Percentiles rank a stretch among this genome's conserved stretches.
phyloP scores from a whole-genome alignment of 2,329 filamentous ascomycete species.

The Capronia epimyces region DNA sequence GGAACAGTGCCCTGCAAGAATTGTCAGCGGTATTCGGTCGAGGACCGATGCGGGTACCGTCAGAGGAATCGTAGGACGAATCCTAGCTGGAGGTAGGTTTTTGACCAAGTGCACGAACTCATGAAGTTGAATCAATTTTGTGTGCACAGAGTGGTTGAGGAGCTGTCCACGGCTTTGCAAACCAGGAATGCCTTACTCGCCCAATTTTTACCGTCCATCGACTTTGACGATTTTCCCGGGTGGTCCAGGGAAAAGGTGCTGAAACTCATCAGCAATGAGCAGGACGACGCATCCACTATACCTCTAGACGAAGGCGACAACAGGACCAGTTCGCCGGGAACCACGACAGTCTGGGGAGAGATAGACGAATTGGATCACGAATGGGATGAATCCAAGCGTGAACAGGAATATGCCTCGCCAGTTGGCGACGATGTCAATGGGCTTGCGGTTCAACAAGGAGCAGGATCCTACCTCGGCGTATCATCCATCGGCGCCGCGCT shows the following conservation, averaged over 20 bases:
- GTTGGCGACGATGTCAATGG: too few species aligned
- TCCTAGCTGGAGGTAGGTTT: constrained; percentile 7
- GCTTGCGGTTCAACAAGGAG: too few species aligned
- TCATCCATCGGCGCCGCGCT: background rate
- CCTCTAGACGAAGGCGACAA: background rate
- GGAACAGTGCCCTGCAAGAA: constrained; percentile 8
- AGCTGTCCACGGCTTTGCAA: too few species aligned
- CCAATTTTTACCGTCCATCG: too few species aligned
- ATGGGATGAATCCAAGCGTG: too few species aligned
- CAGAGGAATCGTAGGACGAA: constrained; percentile 6
- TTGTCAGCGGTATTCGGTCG: constrained; percentile 1
- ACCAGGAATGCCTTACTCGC: too few species aligned
- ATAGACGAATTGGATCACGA: too few species aligned
- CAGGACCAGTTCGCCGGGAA: background rate
- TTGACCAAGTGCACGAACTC: background rate
- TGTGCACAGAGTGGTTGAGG: too few species aligned
- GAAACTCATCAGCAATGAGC: constrained; percentile 3
- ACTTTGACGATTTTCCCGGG: too few species aligned
- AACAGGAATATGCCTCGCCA: too few species aligned
- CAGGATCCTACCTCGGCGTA: too few species aligned
- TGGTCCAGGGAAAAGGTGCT: background rate
- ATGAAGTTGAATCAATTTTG: background rate
- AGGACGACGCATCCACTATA: background rate
- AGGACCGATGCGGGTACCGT: constrained; percentile 4
- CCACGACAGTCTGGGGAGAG: too few species aligned